Evolutionary conservation across 148 eudicot genomes (phyloP), one percentile per base, ranked within the genome.

Genomic region (Vaccinium corymbosum): DNA sequence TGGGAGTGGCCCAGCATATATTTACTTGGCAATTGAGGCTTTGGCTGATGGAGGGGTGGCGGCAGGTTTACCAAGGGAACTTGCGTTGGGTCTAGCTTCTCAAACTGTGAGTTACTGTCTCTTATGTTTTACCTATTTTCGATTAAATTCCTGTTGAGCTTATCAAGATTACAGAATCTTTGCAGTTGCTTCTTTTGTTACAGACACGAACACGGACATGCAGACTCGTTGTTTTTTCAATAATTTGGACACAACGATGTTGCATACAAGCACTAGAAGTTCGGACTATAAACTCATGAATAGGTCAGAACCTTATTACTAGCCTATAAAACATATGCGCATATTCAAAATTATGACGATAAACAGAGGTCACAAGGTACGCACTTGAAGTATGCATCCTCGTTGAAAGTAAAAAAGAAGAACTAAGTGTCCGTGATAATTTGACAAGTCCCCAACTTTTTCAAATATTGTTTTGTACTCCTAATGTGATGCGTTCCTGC

Each of bases 1-100:
- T 89, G 96, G 95, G 46, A 95, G 99, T 80, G 96, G 99, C 55
- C 99, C 98, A 81, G 98, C 99, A 83, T 97, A 94, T 86, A 92
- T 97, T 78, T 97, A 83, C 86, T 76, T 97, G 87, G 95, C 95
- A 79, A 95, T 97, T 51, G 99, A 97, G 89, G 98, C 99, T 78
- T 90, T 97, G 89, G 99, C 99, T 79, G 99, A 97, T 87, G 98
- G 99, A 89, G 99, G 98, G 77, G 99, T 97, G 71, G 98, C 99
- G 81, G 98, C 98, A 62, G 98, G 98, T 83, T 84, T 97, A 38
- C 99, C 99, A 7, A 89, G 99, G 76, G 98, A 93, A 32, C 95
- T 95, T 79, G 96, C 98, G 32, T 87, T 92, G 75, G 92, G 98
- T 78, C 85, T 97, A 89, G 99, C 99, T 77, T 93, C 98, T 81